These are phyloP conservation scores for Combretum micranthum DNA, from an alignment of 345 rosid genomes.

Conservation along the genomic window DNA sequence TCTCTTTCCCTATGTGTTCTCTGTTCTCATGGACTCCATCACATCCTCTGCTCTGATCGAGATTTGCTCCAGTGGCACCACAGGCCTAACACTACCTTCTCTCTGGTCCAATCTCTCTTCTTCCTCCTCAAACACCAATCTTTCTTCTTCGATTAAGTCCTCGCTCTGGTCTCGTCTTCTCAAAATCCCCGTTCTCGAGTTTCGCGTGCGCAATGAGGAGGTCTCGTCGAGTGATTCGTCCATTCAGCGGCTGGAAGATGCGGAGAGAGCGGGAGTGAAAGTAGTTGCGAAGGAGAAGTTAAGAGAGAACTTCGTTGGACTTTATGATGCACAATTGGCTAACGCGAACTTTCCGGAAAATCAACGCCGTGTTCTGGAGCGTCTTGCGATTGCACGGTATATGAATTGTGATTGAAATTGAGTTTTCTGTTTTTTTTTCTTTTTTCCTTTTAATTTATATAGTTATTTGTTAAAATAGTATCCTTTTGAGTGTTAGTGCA, in stretches of 20 bases:
- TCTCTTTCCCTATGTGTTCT: no score
- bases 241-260: slow-evolving; percentile 11
- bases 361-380: slow-evolving; percentile 16
- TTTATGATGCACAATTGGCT: slow-evolving; percentile 17
- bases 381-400: slow-evolving; percentile 16
- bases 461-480: no score
- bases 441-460: neutral
- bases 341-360: slow-evolving; percentile 2
- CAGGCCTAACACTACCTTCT: slow-evolving; percentile 11
- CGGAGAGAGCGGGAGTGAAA: slow-evolving; percentile 14
- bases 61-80: slow-evolving; percentile 13
- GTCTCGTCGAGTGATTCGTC: slow-evolving; percentile 4
- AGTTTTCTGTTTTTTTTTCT: neutral
- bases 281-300: slow-evolving; percentile 14
- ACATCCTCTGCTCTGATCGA: slow-evolving; percentile 14
- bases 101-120: slow-evolving; percentile 17
- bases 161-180: slow-evolving; percentile 14
- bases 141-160: slow-evolving; percentile 13
- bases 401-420: neutral
- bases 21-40: slow-evolving; percentile 12
- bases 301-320: slow-evolving; percentile 21
- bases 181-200: slow-evolving; percentile 9
- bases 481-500: no score
- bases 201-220: neutral
- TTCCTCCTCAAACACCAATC: slow-evolving; percentile 12